These are phyloP conservation scores for Juglanconis juglandina DNA, from an alignment of 2,329 filamentous ascomycete species.

Conservation along the genomic window DNA sequence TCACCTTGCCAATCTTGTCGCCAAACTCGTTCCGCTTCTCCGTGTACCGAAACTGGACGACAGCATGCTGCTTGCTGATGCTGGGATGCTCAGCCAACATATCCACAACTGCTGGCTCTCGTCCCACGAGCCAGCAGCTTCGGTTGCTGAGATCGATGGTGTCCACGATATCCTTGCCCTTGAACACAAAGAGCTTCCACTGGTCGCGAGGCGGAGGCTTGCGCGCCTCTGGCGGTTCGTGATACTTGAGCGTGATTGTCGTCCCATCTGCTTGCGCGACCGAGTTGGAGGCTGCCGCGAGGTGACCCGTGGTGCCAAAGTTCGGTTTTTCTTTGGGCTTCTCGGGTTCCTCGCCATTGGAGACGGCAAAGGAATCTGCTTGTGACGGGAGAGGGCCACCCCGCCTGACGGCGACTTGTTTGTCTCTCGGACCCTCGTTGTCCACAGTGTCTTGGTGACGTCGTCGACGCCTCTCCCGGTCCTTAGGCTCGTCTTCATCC, in stretches of 20 bases:
- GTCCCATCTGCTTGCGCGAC: constrained; percentile 69
- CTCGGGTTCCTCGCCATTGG: constrained; percentile 45
- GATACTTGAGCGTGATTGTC: constrained; percentile 84
- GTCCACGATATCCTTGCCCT: constrained; percentile 73
- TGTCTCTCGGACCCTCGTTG: neutral
- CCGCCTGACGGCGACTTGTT: constrained; percentile 21
- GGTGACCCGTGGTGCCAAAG: constrained; percentile 71
- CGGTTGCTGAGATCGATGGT: constrained; percentile 72
- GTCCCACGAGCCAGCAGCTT: constrained; percentile 87
- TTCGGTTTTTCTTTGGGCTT: constrained; percentile 84
- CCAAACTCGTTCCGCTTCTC: constrained; percentile 84
- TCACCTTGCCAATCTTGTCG: constrained; percentile 73
- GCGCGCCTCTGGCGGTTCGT: constrained; percentile 88
- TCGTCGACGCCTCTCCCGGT: neutral
- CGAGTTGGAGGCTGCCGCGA: constrained; percentile 84
- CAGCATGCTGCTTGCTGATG: constrained; percentile 92
- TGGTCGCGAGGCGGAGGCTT: constrained; percentile 74
- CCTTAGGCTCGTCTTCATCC: neutral
- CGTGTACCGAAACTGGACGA: constrained; percentile 84
- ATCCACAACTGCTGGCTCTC: constrained; percentile 78
- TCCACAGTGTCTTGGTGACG: neutral
- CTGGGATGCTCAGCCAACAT: constrained; percentile 84
- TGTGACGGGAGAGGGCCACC: constrained; percentile 58
- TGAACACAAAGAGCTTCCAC: constrained; percentile 94
- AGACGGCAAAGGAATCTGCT: constrained; percentile 56